Conservation (phyloP, 345 rosid genomes). For the Gynandropsis gynandra region DNA sequence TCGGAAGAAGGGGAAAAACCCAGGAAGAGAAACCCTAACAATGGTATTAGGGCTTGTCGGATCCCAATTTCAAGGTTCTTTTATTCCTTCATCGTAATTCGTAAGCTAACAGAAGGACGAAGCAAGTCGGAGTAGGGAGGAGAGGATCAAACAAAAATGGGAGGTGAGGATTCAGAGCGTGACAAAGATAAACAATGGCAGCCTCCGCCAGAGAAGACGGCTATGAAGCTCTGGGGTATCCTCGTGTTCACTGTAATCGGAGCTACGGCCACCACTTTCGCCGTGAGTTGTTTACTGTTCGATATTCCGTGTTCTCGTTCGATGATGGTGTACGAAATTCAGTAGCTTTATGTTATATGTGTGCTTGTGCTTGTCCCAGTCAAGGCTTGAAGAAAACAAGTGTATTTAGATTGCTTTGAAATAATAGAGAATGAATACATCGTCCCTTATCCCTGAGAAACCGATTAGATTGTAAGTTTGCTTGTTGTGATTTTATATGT, state of each 20-base stretch:
- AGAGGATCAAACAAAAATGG: constrained; percentile 32
- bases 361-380: not conserved
- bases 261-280: constrained; percentile 86
- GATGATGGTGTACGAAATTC: not conserved
- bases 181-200: constrained; percentile 36
- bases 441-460: no score
- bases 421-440: no score
- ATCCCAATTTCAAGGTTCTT: constrained; percentile 12
- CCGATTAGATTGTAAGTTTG: no score
- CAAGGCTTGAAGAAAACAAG: no score
- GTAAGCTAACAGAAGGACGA: not conserved
- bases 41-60: constrained; percentile 27
- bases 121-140: not conserved
- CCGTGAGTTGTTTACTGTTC: constrained; percentile 36
- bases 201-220: constrained; percentile 34
- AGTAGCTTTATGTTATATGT: not conserved
- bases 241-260: constrained; percentile 68
- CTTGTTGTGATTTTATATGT: not conserved
- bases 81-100: not conserved
- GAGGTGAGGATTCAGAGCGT: constrained; percentile 31
- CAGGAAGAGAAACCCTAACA: constrained; percentile 13
- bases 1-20: not conserved
- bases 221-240: constrained; percentile 65
- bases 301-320: not conserved
- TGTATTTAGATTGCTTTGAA: no score